A percentile compares a stretch with the other conserved stretches of the same genome.
phyloP scores from a whole-genome alignment of 2,329 filamentous ascomycete species.

The Cladosporium oxysporum region DNA sequence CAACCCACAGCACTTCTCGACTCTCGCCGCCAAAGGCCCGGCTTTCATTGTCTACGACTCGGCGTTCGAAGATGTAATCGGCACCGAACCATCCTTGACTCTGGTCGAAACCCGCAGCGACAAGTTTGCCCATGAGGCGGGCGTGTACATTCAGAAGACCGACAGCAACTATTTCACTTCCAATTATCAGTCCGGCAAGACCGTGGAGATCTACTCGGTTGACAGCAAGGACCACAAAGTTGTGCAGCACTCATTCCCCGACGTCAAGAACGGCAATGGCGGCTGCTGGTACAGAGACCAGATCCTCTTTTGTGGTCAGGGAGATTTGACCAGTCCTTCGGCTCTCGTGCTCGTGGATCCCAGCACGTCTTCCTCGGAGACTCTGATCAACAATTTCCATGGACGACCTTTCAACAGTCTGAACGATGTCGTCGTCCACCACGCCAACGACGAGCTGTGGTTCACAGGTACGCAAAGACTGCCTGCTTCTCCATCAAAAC shows the following conservation, averaged over 20 bases:
- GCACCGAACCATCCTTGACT: not conserved
- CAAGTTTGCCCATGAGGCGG: slow-evolving; percentile 39
- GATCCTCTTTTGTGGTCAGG: slow-evolving; percentile 28
- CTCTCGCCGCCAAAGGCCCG: not conserved
- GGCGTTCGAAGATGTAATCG: slow-evolving; percentile 12
- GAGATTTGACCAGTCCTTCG: slow-evolving; percentile 22
- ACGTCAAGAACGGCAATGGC: slow-evolving; percentile 26
- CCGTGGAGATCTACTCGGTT: slow-evolving; percentile 24
- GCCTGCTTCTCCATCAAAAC: not conserved
- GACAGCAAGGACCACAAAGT: slow-evolving; percentile 21
- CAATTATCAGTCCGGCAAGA: slow-evolving; percentile 26
- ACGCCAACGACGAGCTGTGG: slow-evolving; percentile 38
- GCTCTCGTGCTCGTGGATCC: slow-evolving; percentile 24
- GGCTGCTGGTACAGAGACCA: slow-evolving; percentile 28
- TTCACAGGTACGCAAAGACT: slow-evolving; percentile 22
- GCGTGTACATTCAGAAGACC: slow-evolving; percentile 28
- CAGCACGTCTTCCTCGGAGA: not conserved
- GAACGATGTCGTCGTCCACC: slow-evolving; percentile 58
- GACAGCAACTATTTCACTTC: slow-evolving; percentile 40
- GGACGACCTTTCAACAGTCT: slow-evolving; percentile 62
- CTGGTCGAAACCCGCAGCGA: slow-evolving; percentile 4
- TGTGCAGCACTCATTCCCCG: slow-evolving; percentile 11
- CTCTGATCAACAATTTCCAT: slow-evolving; percentile 59
- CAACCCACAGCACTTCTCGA: not conserved
- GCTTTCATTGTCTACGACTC: slow-evolving; percentile 15